Evolutionary conservation across 768 basidiomycete species (phyloP).

Genomic region (Suillus subluteus): DNA sequence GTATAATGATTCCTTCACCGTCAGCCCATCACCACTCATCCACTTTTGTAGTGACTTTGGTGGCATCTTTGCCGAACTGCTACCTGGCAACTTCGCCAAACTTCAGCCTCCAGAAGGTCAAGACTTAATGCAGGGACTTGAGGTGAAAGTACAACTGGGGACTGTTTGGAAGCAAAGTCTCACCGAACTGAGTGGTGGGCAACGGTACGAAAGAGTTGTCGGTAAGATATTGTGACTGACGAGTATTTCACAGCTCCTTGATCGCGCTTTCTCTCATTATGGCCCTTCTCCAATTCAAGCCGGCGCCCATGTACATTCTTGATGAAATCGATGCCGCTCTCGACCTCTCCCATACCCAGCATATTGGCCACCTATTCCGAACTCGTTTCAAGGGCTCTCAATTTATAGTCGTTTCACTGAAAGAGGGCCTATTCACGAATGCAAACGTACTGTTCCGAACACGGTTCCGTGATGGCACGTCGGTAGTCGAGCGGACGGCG

Average conservation of each 20-base stretch:
- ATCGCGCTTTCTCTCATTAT: constrained; percentile 98
- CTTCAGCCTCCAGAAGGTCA: constrained; percentile 91
- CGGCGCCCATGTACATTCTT: constrained; percentile 98
- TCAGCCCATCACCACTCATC: background rate
- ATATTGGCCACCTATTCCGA: constrained; percentile 97
- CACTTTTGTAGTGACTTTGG: constrained; percentile 80
- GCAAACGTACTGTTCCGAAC: constrained; percentile 96
- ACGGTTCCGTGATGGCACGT: constrained; percentile 92
- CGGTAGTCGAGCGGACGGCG: constrained; percentile 81
- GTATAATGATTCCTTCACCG: constrained; percentile 40
- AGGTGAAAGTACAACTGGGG: constrained; percentile 96
- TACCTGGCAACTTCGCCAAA: constrained; percentile 95
- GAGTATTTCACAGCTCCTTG: constrained; percentile 67
- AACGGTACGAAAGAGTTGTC: constrained; percentile 61
- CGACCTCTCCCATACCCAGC: constrained; percentile 94
- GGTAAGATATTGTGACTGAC: constrained; percentile 10
- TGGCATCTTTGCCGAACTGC: constrained; percentile 81
- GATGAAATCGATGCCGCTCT: constrained; percentile 99
- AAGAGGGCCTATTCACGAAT: constrained; percentile 97
- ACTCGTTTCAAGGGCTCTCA: constrained; percentile 97
- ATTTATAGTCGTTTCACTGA: constrained; percentile 96
- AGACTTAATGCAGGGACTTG: constrained; percentile 92
- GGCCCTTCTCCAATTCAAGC: constrained; percentile 98
- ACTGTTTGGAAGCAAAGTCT: constrained; percentile 97
- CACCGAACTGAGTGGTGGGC: constrained; percentile 96